Evolutionary conservation across 805 yeast genomes (phyloP).

Genomic region (Myxozyma vanderwaltii): DNA sequence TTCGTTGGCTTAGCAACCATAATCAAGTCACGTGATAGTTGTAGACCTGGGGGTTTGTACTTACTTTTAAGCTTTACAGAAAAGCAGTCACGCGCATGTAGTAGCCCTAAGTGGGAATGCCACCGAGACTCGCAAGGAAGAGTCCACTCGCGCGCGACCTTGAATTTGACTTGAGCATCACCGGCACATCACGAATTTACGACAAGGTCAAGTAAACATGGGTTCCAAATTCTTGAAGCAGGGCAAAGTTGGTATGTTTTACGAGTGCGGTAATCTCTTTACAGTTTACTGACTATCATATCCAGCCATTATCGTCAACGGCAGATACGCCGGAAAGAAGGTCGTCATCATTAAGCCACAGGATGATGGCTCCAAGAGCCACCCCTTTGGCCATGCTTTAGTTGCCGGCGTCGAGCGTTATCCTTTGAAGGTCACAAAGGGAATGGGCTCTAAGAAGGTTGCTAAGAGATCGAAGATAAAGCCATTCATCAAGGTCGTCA

Average conservation of each 20-base stretch:
- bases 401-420: conserved; percentile 99
- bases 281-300: background rate
- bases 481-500: conserved; percentile 98
- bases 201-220: conserved; percentile 10
- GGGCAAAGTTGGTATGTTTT: conserved; percentile 96
- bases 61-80: background rate
- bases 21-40: background rate
- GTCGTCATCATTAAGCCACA: conserved; percentile 98
- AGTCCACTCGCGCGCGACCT: background rate
- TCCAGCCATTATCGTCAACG: conserved; percentile 96
- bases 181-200: conserved; percentile 7
- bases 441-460: conserved; percentile 92
- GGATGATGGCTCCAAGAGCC: conserved; percentile 98
- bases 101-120: background rate
- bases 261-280: background rate
- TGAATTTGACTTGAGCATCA: conserved; percentile 9
- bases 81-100: conserved; percentile 21
- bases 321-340: conserved; percentile 99
- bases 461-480: conserved; percentile 96
- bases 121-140: background rate
- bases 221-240: conserved; percentile 93
- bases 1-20: background rate
- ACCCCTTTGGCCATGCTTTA: conserved; percentile 98
- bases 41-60: background rate
- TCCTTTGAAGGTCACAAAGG: conserved; percentile 95